phyloP scores from a whole-genome alignment of 306 rosid species.

The apple (Malus domestica) region ASM211411v1 NC_041800.1:3936501-3937000 shows the following conservation, averaged over 20 bases:
- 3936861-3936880: not conserved
- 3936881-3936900: not conserved
- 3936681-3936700: not conserved
- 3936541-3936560: too few relatives aligned
- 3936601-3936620: conserved; percentile 13
- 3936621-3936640: conserved; percentile 18
- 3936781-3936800: conserved; percentile 33
- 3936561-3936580: conserved; percentile 8
- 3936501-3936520: too few relatives aligned
- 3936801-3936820: conserved; percentile 10
- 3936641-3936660: conserved; percentile 18
- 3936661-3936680: not conserved
- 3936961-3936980: not conserved
- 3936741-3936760: conserved; percentile 26
- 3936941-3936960: not conserved
- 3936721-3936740: conserved; percentile 13
- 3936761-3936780: conserved; percentile 25
- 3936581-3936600: conserved; percentile 9
- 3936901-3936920: not conserved
- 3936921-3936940: not conserved
- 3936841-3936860: conserved; percentile 13
- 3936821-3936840: conserved; percentile 14
- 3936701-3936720: not conserved
- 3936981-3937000: not conserved
- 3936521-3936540: too few relatives aligned